Conservation (phyloP, 441 rosid genomes). For the Rhodomyrtus psidioides region DNA sequence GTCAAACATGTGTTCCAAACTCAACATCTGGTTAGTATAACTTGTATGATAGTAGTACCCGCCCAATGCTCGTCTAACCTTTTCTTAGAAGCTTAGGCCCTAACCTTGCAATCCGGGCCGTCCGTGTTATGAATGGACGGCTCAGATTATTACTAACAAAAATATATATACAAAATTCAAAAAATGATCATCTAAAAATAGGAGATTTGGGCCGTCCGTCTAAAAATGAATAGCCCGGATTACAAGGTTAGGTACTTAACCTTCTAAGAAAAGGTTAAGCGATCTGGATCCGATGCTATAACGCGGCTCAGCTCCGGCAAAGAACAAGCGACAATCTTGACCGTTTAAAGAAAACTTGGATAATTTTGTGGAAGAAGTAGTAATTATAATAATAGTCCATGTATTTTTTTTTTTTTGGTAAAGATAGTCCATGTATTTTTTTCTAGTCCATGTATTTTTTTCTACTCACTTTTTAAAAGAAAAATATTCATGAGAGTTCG, state of each 20-base stretch:
- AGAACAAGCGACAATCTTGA: not conserved
- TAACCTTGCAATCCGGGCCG: no score
- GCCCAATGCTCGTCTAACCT: no score
- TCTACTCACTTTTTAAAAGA: not conserved
- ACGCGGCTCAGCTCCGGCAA: not conserved
- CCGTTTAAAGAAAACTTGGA: not conserved
- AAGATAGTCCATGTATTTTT: not conserved
- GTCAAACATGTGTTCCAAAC: not conserved
- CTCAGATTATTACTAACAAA: no score
- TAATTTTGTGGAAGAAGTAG: not conserved
- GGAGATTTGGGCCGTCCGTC: no score
- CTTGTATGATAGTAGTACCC: not conserved
- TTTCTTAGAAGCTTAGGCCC: no score
- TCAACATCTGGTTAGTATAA: not conserved
- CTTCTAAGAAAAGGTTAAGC: no score
- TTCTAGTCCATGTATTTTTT: not conserved
- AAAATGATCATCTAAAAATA: no score
- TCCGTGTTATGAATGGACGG: no score
- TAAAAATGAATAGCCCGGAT: no score
- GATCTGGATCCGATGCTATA: not conserved
- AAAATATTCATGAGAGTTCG: not conserved
- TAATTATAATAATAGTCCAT: not conserved
- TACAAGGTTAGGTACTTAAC: no score
- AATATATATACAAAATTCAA: no score
- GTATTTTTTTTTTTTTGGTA: no score